Evolutionary conservation across 495 filamentous ascomycete genomes (phyloP), one percentile per base, ranked within the genome.

Genomic region (Penicillium silybi): DNA sequence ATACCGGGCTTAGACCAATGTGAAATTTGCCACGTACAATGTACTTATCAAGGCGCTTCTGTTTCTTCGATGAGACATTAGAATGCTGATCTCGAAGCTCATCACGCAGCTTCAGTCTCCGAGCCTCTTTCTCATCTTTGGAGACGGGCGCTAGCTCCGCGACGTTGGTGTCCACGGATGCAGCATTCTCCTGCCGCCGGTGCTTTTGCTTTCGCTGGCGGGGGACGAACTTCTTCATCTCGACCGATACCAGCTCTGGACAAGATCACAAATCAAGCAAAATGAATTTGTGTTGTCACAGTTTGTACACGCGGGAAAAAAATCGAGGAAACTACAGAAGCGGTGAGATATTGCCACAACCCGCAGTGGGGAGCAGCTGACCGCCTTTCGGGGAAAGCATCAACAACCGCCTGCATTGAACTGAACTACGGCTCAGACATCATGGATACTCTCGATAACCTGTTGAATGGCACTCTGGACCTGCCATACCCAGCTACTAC

Each of bases 41-140:
- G 64, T 99, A 99, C 64, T 97, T 97, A 52, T 97, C 90, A 29
- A 99, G 73, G 35, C 93, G 79, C 72, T 97, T 97, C 48, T 89
- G 81, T 73, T 99, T 99, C 75, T 97, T 95, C 35, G 82, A 77
- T 27, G 86, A 92, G 54, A 96, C 82, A 63, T 88, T 89, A n/a
- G 78, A 69, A 44, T 88, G 79, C 48, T 79, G 76, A 11, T 68
- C 66, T 51, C 69, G 70, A 48, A 86, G 51, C 53, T 87, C 80
- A n/a, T 84, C 82, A 51, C 79, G 83, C 41, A 96, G 58, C 56
- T 86, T 79, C 47, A 81, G 75, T 62, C 83, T 87, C 63, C 80
- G 83, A 51, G 81, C 78, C 61, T 92, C 85, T 48, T 78, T 81
- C 57, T 89, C 85, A 32, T 69, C 72, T 64, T 87, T 83, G 38